These are phyloP conservation scores for Diplosphaera chodatii DNA, from an alignment of 139 green algal genomes.

Conservation along the genomic window DNA sequence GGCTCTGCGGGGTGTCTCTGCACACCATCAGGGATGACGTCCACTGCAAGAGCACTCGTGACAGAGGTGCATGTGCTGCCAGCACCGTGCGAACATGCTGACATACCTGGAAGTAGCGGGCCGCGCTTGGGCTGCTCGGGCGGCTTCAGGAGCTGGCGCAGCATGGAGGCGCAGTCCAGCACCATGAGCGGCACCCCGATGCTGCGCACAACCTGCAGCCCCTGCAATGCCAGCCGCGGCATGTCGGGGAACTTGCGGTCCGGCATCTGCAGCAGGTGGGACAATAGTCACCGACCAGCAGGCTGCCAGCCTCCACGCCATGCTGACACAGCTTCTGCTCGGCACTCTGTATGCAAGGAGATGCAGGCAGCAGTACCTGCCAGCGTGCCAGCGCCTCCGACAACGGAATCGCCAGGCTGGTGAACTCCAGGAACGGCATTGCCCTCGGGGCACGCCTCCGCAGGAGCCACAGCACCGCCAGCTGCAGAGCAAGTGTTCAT, in stretches of 20 bases:
- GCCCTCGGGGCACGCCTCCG: background rate
- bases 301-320: too few relatives aligned
- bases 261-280: background rate
- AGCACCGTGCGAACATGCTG: too few relatives aligned
- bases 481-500: background rate
- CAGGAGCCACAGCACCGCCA: background rate
- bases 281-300: too few relatives aligned
- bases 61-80: too few relatives aligned
- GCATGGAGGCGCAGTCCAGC: background rate
- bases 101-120: background rate
- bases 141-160: background rate
- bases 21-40: too few relatives aligned
- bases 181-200: background rate
- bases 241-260: background rate
- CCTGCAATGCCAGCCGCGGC: too few relatives aligned
- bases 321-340: too few relatives aligned
- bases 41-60: too few relatives aligned
- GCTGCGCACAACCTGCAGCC: background rate
- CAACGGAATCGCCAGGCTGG: background rate
- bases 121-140: background rate
- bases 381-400: background rate
- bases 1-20: too few relatives aligned
- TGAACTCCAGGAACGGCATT: background rate
- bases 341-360: too few relatives aligned
- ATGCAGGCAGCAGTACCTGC: background rate